Conservation (phyloP, 208 protist genomes). For the Wallacemonas sp. region DNA sequence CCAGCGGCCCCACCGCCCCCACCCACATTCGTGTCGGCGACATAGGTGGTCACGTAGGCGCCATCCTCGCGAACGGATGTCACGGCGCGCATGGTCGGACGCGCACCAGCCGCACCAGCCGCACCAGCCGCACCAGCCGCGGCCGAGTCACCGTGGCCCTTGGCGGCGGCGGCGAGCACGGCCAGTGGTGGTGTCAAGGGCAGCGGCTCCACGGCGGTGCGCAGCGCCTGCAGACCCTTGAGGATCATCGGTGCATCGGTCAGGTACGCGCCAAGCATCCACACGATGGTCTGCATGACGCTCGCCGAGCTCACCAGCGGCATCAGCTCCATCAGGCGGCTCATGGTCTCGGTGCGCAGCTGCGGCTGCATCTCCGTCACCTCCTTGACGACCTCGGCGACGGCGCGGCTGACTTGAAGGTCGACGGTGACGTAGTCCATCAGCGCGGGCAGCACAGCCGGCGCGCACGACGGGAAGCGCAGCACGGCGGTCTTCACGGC, state of each 20-base stretch:
- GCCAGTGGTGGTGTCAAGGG: conserved; percentile 55
- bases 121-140: no score
- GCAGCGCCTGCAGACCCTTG: conserved; percentile 40
- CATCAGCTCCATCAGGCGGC: conserved; percentile 65
- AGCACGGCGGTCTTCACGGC: conserved; percentile 92
- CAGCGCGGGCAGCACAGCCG: conserved; percentile 86
- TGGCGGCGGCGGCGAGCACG: conserved; percentile 30
- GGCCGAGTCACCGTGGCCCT: conserved; percentile 11
- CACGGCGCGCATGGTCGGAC: conserved; percentile 47
- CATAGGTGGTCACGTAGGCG: conserved; percentile 93
- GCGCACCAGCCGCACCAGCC: no score
- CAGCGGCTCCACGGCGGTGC: conserved; percentile 48
- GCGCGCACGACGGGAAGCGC: conserved; percentile 87
- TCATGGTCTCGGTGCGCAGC: conserved; percentile 71
- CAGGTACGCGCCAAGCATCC: conserved; percentile 94
- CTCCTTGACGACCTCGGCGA: conserved; percentile 95
- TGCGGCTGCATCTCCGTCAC: conserved; percentile 90
- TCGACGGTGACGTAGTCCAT: conserved; percentile 95
- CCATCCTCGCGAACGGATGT: conserved; percentile 90
- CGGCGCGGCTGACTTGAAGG: conserved; percentile 76
- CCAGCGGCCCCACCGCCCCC: not conserved
- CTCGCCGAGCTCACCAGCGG: conserved; percentile 53
- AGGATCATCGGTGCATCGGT: conserved; percentile 66
- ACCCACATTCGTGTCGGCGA: conserved; percentile 9
- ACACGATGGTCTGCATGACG: conserved; percentile 86